Evolutionary conservation across 768 basidiomycete genomes (phyloP).

Genomic region (Tylopilus rubrobrunneus): DNA sequence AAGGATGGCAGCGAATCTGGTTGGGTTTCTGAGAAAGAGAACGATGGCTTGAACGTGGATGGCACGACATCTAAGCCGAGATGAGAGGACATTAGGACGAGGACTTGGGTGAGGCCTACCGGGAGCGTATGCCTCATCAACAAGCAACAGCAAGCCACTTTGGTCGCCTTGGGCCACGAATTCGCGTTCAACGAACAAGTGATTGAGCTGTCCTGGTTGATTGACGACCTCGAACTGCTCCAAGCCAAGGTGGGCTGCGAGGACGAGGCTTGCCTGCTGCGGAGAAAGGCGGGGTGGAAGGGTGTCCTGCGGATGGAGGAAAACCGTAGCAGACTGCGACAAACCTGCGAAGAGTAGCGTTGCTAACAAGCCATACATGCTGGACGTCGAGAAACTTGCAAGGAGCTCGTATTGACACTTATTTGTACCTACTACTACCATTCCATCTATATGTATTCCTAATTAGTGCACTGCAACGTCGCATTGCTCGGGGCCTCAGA

Average conservation of each 20-base stretch:
- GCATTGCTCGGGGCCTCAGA: slow-evolving; percentile 12
- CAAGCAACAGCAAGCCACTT: slow-evolving; percentile 50
- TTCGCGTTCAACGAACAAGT: slow-evolving; percentile 32
- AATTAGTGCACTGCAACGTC: no score
- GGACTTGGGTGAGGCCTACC: slow-evolving; percentile 37
- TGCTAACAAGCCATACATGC: slow-evolving; percentile 21
- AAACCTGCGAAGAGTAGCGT: slow-evolving; percentile 32
- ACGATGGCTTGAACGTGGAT: slow-evolving; percentile 43
- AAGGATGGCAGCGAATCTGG: slow-evolving; percentile 44
- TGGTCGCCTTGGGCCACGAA: slow-evolving; percentile 57
- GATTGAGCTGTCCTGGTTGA: slow-evolving; percentile 21
- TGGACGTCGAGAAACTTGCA: not conserved
- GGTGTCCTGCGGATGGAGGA: slow-evolving; percentile 47
- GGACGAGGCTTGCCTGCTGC: slow-evolving; percentile 52
- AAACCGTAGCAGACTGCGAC: slow-evolving; percentile 53
- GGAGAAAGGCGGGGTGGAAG: slow-evolving; percentile 41
- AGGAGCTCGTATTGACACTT: slow-evolving; percentile 15
- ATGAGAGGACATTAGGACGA: not conserved
- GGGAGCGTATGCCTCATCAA: slow-evolving; percentile 52
- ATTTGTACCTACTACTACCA: slow-evolving; percentile 11
- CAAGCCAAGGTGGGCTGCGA: slow-evolving; percentile 70
- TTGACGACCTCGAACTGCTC: slow-evolving; percentile 57
- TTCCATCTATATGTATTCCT: no score
- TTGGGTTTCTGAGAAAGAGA: slow-evolving; percentile 35
- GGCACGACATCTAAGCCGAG: slow-evolving; percentile 52